A percentile compares a stretch with the other conserved stretches of the same genome.
phyloP scores from a whole-genome alignment of 2,329 filamentous ascomycete species.

The Microdochium trichocladiopsis region DNA sequence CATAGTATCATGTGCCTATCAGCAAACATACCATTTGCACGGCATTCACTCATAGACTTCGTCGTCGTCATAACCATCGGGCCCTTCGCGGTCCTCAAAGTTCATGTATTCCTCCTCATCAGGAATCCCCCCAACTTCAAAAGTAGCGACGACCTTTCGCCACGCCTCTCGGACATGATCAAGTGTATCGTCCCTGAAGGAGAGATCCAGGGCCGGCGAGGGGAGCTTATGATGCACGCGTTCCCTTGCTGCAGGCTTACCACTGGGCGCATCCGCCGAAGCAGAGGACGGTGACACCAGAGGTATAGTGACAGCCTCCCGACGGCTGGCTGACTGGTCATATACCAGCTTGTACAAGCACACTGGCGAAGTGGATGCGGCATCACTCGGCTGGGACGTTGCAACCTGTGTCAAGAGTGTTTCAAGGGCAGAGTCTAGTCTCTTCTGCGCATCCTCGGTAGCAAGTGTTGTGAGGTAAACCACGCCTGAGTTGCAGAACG shows the following conservation, averaged over 20 bases:
- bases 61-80: constrained; percentile 42
- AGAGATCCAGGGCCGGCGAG: constrained; percentile 53
- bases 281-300: not conserved
- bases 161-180: constrained; percentile 64
- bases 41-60: constrained; percentile 37
- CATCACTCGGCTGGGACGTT: constrained; percentile 1
- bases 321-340: constrained; percentile 31
- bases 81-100: constrained; percentile 68
- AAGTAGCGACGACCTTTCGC: constrained; percentile 20
- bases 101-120: constrained; percentile 59
- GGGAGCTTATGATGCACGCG: constrained; percentile 35
- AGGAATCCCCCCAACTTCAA: constrained; percentile 27
- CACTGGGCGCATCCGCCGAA: not conserved
- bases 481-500: constrained; percentile 12
- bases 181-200: constrained; percentile 67
- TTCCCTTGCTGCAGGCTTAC: not conserved
- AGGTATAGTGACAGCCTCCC: not conserved
- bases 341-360: constrained; percentile 48
- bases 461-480: constrained; percentile 33
- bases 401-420: constrained; percentile 27
- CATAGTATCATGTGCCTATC: too few relatives aligned
- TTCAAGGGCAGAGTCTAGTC: constrained; percentile 32
- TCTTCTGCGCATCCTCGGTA: constrained; percentile 21
- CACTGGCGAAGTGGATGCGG: constrained; percentile 10
- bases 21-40: not conserved